Evolutionary conservation across 306 rosid species (phyloP), one percentile per base, ranked within the genome.

Genomic region (barrel medic (Medicago truncatula)): DNA sequence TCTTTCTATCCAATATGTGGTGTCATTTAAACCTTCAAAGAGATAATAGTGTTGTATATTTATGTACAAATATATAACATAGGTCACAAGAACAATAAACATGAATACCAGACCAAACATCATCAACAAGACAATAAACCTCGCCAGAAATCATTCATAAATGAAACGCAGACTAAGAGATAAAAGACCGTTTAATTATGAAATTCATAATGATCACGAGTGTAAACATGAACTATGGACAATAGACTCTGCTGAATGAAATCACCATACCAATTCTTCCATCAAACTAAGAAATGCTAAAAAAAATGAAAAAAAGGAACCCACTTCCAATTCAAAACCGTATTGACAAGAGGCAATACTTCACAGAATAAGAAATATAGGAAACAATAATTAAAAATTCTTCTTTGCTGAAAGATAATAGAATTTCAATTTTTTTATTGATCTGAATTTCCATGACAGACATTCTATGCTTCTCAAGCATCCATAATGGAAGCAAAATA

Each of bases 371-470:
- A 47, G 3, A 52, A 38, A 50, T 21, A 50, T 36, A n/a, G 40
- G 20, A 25, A 52, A 64, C 44, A 73, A 46, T 67, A 56, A 67
- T 41, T 25, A 52, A 78, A 71, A 50, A 40, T 23, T 12, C 73
- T 50, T 20, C 66, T 52, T 52, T 8, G 44, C 31, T 54, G 18
- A n/a, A 62, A 63, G 31, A 70, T 17, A 15, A n/a, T 21, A 63
- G 17, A 63, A 17, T 46, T 74, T 63, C 77, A 40, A 13, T 40
- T 60, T 39, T 17, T 39, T 74, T 46, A 38, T 43, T 40, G 50
- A 46, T 69, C 70, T 58, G 40, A 68, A 34, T 43, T 58, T 68
- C 71, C 61, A 49, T 58, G 53, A 78, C 43, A 78, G 75, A 14
- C 65, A 61, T 38, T 71, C 28, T 16, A 61, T 39, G 20, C 58